Base-by-base conservation (phyloP, 768 basidiomycete genomes). In the Podaxis carcinomalis region DNA sequence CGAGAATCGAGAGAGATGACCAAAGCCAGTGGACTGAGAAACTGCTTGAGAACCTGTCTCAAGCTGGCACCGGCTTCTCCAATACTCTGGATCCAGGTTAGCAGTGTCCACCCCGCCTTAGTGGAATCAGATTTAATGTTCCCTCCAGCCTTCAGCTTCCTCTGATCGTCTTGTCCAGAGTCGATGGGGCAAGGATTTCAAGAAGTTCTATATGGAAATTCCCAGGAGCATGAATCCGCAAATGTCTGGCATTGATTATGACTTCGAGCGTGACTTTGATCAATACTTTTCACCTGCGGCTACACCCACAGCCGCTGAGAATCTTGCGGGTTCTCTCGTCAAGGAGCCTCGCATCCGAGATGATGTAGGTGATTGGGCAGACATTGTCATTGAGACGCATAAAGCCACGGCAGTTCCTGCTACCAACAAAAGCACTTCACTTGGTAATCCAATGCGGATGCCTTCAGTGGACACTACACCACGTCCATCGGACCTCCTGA, bases 241-340 rank as follows among this genome's bases (percentile, higher is more conserved):
- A 9, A 68, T 70, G 32, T 57, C 70, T 16, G 61, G 64, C 27
- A 63, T 76, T 16, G 68, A 70, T 21, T 59, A 72, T 5, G 70
- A 67, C 0, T 75, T 75, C 51, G 75, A 77, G 42, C 70, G 70
- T 28, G 74, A 75, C 55, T 72, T 79, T 42, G 73, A 73, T 27
- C 66, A 62, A 32, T 62, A 74, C 27, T 73, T 76, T 55, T 59
- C 59, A 7, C 40, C 58, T 11, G 6, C 28, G 28, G 35, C 51
- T 10, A 51, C 59, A 5, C 37, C 58, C 11, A 28, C 28, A 7
- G 35, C 51, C 13, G 51, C 44, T 9, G 51, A 51, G 25, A 3
- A 51, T 13, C 50, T 51, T 16, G 10, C 13, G 16, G 28, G 25
- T 28, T 51, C 50, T 13, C 6, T 51, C 50, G 16, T 16, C 10